Percentiles rank a stretch among this genome's conserved stretches.
Evolutionary conservation across 2,329 filamentous ascomycete species (phyloP).

Genomic region (Beauveria sp.): DNA sequence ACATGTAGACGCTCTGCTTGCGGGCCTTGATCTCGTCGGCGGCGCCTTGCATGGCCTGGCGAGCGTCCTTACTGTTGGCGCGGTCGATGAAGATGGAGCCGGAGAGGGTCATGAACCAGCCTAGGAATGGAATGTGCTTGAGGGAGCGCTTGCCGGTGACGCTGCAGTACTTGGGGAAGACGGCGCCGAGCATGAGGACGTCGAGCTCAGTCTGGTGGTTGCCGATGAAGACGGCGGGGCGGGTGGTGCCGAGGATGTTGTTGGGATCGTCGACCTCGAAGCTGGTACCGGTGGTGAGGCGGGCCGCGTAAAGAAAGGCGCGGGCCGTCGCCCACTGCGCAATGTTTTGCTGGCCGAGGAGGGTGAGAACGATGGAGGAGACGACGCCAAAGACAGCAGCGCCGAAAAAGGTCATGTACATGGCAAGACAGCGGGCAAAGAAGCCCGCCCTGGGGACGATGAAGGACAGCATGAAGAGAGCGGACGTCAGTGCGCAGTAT

Average conservation of each 20-base stretch:
- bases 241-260: conserved; percentile 51
- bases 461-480: conserved; percentile 56
- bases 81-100: conserved; percentile 95
- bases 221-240: conserved; percentile 84
- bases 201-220: conserved; percentile 98
- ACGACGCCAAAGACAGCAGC: conserved; percentile 67
- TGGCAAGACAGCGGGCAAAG: conserved; percentile 58
- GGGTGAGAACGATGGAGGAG: conserved; percentile 62
- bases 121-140: conserved; percentile 72
- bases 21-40: conserved; percentile 68
- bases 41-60: conserved; percentile 78
- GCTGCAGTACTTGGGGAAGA: conserved; percentile 87
- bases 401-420: conserved; percentile 54
- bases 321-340: conserved; percentile 81
- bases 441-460: conserved; percentile 55
- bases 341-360: conserved; percentile 64
- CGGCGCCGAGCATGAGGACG: conserved; percentile 77
- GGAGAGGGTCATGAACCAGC: conserved; percentile 87
- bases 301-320: conserved; percentile 74
- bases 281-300: conserved; percentile 63
- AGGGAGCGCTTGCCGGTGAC: conserved; percentile 88
- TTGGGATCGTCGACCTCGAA: conserved; percentile 67
- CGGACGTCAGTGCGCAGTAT: conserved; percentile 43
- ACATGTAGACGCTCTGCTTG: conserved; percentile 74
- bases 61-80: conserved; percentile 71